Evolutionary conservation across 2,329 filamentous ascomycete species (phyloP), one percentile per base, ranked within the genome.

Genomic region (Trichoderma endophyticum): DNA sequence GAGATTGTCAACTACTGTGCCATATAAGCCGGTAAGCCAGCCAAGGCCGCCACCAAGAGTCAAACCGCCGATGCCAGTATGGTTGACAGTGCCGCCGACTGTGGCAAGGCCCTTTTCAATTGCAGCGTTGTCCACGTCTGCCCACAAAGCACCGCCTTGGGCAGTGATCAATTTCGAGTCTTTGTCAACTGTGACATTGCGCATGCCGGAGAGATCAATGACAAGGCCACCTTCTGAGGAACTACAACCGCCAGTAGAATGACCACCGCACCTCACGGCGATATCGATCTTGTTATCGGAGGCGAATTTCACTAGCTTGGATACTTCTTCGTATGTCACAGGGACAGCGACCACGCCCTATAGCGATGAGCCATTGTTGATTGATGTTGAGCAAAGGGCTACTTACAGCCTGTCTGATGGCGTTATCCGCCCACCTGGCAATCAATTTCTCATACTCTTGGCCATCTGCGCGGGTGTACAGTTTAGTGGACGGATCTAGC

Each of bases 81-180:
- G 86, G 68, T 88, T 88, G 7, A 91, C 88, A 0, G 88, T 89
- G 1, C 89, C 89, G 5, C 88, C 88, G 0, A 90, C 88, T 2
- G 87, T 87, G 2, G 87, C 88, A 0, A 90, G 82, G 0, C 83
- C 83, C 74, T 87, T 79, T 69, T 82, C 79, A 36, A 81, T 85
- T 0, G 84, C 83, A 1, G 84, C 84, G 2, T 80, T 77, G 72
- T 90, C 87, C 8, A 90, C 85, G 75, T 89, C 85, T 71, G 81
- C 80, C 86, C 87, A 88, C 1, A 82, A 76, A 59, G 84, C 83
- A 3, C 88, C 87, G 21, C 87, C 86, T 71, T 85, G 83, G 9
- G 82, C 84, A 1, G 77, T 81, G 63, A 88, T 82, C 1, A 82
- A 84, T 75, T 84, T 82, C 11, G 79, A 78, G 5, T 80, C 78